Conservation (phyloP, 768 basidiomycete species). For the Plicaturopsis crispa region DNA sequence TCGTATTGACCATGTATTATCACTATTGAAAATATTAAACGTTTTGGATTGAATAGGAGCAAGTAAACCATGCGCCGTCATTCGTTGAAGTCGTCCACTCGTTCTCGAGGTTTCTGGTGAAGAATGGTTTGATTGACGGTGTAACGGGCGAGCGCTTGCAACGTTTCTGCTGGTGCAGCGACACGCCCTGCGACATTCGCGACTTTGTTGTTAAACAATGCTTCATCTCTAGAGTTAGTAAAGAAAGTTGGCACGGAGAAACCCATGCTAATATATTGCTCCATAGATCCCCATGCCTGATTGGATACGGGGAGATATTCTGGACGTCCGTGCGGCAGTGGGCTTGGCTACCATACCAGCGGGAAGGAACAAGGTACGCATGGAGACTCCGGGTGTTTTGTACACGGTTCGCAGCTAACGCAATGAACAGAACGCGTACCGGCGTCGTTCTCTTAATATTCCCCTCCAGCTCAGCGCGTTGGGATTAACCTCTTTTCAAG, state of each 20-base stretch:
- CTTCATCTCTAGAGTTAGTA: conserved; percentile 71
- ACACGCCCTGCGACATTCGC: conserved; percentile 77
- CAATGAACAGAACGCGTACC: too few relatives aligned
- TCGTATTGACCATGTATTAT: conserved; percentile 6
- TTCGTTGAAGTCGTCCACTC: conserved; percentile 62
- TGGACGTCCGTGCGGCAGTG: conserved; percentile 67
- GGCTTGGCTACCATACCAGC: too few relatives aligned
- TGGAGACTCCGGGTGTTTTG: too few relatives aligned
- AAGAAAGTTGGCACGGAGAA: conserved; percentile 3
- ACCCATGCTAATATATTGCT: conserved; percentile 4
- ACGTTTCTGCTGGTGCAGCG: conserved; percentile 77
- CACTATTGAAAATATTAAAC: background rate
- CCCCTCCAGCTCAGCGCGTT: conserved; percentile 70
- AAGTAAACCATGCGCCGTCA: conserved; percentile 72
- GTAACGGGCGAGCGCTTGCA: conserved; percentile 46
- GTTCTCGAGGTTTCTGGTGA: conserved; percentile 61
- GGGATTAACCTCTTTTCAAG: conserved; percentile 67
- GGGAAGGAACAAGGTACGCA: too few relatives aligned
- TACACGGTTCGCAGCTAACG: too few relatives aligned
- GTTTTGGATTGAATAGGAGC: conserved; percentile 39
- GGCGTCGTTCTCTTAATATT: too few relatives aligned
- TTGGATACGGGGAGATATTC: conserved; percentile 67
- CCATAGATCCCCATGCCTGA: conserved; percentile 55
- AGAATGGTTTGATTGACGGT: conserved; percentile 62
- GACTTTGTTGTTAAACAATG: conserved; percentile 88